Base-by-base conservation (phyloP, 2,329 filamentous ascomycete species). In the Fusarium agapanthi region DNA sequence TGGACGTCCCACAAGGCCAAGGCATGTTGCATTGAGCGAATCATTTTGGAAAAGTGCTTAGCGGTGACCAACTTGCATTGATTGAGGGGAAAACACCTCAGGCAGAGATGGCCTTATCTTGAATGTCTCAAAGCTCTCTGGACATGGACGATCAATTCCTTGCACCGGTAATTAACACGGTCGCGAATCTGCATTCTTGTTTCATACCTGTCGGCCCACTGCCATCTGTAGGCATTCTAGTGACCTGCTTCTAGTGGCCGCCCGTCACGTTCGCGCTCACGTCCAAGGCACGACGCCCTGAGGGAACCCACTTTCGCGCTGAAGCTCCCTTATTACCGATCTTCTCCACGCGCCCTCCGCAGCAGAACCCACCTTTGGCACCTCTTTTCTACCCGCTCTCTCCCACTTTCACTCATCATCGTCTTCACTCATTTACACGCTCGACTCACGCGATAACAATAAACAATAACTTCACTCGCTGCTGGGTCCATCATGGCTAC, bases 401-500 rank as follows among this genome's bases (percentile, higher is more conserved):
- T 73, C 71, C 62, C 71, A 59, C 70, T 59, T 51, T 66, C 58
- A 44, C 38, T 73, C 55, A 54, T 54, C 47, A 44, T 57, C 45
- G 41, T 34, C 50, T 26, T 64, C 53, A 51, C 48, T 64, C 53
- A 51, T 61, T 67, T 68, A 57, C 53, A 73, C 70, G 67, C 59
- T 55, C 43, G 38, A 35, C 65, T 68, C 63, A 59, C 68, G 68
- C 58, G 68, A 61, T 60, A 38, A 70, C 44, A 73, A 70, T 54
- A 72, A 73, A 65, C 65, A 72, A 70, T 35, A 57, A 50, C 55
- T 45, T 51, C 20, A 37, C 32, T 60, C 22, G 43, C 26, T 57
- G 10, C 53, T 38, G 50, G 41, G 55, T 57, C 37, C 43, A 79
- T 78, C 77, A 90, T 90, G 88, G 86, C 88, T 79, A 81, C 87